These are phyloP conservation scores for Takakia lepidozioides DNA, from an alignment of 225 moss, liverwort and hornwort genomes.

Conservation along the genomic window DNA sequence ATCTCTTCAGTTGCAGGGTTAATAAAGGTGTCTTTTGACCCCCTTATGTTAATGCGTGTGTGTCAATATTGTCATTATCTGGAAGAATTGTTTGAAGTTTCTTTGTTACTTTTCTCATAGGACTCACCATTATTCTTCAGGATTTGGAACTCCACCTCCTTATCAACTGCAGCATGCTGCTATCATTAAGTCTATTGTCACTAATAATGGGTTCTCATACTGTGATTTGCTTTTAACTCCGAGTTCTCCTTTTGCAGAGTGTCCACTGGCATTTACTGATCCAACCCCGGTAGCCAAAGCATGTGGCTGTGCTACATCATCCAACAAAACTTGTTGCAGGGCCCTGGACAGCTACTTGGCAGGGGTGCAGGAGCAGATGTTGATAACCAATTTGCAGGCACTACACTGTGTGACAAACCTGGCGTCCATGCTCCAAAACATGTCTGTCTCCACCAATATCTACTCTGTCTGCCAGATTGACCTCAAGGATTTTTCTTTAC, in stretches of 20 bases:
- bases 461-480: constrained; percentile 70
- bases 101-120: no score
- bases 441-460: constrained; percentile 61
- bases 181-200: no score
- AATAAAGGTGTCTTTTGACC: constrained; percentile 46
- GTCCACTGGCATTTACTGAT: constrained; percentile 74
- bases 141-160: no score
- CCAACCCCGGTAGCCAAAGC: constrained; percentile 51
- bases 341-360: constrained; percentile 57
- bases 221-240: background rate
- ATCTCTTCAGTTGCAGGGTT: constrained; percentile 76
- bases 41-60: no score
- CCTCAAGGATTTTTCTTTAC: constrained; percentile 87
- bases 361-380: constrained; percentile 83
- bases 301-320: constrained; percentile 58
- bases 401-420: constrained; percentile 71
- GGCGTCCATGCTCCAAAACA: constrained; percentile 49
- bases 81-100: no score
- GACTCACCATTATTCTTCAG: no score
- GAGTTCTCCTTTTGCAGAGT: constrained; percentile 41
- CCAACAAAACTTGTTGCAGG: constrained; percentile 65
- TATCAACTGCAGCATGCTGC: no score
- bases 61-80: no score
- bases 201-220: no score
- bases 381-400: constrained; percentile 90